A percentile compares a stretch with the other conserved stretches of the same genome.
Evolutionary conservation across 1,284 basidiomycete genomes (phyloP).

Genomic region (Phellinidium pouzarii): DNA sequence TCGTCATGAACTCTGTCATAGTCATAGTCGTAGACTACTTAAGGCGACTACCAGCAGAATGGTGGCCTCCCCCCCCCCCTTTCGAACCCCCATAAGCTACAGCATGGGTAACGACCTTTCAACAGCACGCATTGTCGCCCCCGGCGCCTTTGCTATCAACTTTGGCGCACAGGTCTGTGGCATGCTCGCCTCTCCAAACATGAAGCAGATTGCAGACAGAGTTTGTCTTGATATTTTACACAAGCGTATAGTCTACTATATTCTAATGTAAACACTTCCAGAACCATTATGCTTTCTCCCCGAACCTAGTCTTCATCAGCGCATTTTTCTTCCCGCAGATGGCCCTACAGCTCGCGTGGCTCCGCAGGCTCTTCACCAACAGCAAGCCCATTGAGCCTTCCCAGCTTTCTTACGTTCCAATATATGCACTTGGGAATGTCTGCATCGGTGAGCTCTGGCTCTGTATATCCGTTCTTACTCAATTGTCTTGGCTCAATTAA

Average conservation of each 20-base stretch:
- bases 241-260: too few species aligned
- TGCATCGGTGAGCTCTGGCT: conserved; percentile 27
- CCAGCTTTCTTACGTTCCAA: conserved; percentile 27
- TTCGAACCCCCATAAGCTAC: not conserved
- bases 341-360: conserved; percentile 28
- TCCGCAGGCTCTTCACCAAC: conserved; percentile 25
- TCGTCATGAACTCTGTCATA: too few species aligned
- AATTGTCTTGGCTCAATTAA: not conserved
- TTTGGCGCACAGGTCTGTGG: conserved; percentile 29
- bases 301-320: conserved; percentile 31
- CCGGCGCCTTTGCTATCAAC: conserved; percentile 29
- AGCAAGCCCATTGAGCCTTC: conserved; percentile 21
- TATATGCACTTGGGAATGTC: conserved; percentile 30
- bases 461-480: not conserved
- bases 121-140: conserved; percentile 25
- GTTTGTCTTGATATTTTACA: conserved; percentile 22
- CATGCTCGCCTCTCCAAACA: conserved; percentile 29
- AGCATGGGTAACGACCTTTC: conserved; percentile 28
- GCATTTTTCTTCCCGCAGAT: conserved; percentile 31
- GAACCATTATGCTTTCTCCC: conserved; percentile 34
- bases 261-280: too few species aligned
- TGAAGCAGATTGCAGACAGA: conserved; percentile 32
- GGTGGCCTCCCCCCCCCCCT: not conserved
- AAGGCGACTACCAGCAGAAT: too few species aligned
- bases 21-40: too few species aligned